Base-by-base conservation (phyloP, 2,329 filamentous ascomycete species). In the Chlorencoelia australis region DNA sequence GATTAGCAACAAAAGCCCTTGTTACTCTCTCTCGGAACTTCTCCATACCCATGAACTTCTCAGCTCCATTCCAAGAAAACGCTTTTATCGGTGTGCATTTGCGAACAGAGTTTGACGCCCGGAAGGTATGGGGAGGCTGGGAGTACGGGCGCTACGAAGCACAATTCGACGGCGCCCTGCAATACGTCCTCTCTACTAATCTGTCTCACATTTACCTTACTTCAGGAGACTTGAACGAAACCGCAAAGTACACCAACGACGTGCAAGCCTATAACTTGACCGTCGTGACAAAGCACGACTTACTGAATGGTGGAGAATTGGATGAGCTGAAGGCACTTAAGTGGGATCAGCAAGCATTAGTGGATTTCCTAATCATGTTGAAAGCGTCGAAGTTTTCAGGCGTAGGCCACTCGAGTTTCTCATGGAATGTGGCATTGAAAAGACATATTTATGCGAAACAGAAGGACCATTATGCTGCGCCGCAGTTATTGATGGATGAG, bases 341-440 rank as follows among this genome's bases (percentile, higher is more conserved):
- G 2, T 67, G 59, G 57, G 64, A 69, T 47, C 67, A 70, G 53
- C 61, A 63, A 33, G 61, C 59, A 0, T 46, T 69, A 14, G 60
- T 70, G 3, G 68, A 71, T 49, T 69, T 64, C 47, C 62, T 69
- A 45, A 59, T 71, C 4, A 47, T 69, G 49, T 50, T 62, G 37
- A 53, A 62, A n/a, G 58, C 61, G 4, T 58, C 57, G 7, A 48
- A 60, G 6, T 60, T 69, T 38, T 57, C 58, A 1, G 67, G 67
- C 0, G 51, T 62, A 13, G 59, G 60, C 8, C 59, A 59, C 49
- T 67, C 62, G 42, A 62, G 55, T 45, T 67, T 69, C 37, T 56
- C 60, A 9, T 69, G 64, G 59, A 65, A 63, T 37, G 47, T 71
- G 20, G 67, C 65, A 2, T 47, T 53, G 30, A 43, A 38, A 31